A percentile compares a stretch with the other conserved stretches of the same genome.
Conservation (phyloP, 148 eudicot species). For the Nepenthes gracilis region DNA sequence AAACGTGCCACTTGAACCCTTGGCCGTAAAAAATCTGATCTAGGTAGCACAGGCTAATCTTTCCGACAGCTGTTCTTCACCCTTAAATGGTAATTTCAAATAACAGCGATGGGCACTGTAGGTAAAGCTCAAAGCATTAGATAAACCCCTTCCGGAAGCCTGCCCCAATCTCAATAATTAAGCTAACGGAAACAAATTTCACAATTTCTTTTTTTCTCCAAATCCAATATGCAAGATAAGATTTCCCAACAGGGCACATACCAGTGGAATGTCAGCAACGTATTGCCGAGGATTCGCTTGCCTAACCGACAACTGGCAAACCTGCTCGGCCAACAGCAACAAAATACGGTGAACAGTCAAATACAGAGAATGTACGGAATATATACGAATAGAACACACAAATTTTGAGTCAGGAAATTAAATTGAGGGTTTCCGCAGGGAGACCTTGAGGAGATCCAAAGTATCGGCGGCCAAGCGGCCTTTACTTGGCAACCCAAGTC, state of each 20-base stretch:
- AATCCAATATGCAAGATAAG: not conserved
- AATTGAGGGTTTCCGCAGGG: no score
- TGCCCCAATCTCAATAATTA: no score
- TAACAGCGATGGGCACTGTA: no score
- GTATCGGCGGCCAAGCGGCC: conserved; percentile 83
- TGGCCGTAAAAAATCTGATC: no score
- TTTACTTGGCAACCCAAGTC: conserved; percentile 91
- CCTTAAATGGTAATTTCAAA: no score
- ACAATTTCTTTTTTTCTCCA: not conserved
- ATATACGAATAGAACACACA: not conserved
- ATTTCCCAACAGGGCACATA: conserved; percentile 7
- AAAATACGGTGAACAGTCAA: conserved; percentile 10
- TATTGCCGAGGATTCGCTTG: conserved; percentile 93
- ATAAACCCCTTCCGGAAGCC: no score
- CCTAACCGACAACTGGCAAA: conserved; percentile 84
- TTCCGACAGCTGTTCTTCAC: no score
- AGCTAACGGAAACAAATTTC: not conserved
- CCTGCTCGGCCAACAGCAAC: conserved; percentile 28
- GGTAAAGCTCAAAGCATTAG: no score
- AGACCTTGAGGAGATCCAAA: conserved; percentile 79
- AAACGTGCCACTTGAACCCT: no score
- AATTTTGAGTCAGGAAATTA: not conserved
- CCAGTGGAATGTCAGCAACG: conserved; percentile 96
- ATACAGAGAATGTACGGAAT: conserved; percentile 2
- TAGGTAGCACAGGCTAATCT: no score